A percentile compares a stretch with the other conserved stretches of the same genome.
phyloP scores from a whole-genome alignment of 2,329 filamentous ascomycete genomes.

The Truncatella angustata region DNA sequence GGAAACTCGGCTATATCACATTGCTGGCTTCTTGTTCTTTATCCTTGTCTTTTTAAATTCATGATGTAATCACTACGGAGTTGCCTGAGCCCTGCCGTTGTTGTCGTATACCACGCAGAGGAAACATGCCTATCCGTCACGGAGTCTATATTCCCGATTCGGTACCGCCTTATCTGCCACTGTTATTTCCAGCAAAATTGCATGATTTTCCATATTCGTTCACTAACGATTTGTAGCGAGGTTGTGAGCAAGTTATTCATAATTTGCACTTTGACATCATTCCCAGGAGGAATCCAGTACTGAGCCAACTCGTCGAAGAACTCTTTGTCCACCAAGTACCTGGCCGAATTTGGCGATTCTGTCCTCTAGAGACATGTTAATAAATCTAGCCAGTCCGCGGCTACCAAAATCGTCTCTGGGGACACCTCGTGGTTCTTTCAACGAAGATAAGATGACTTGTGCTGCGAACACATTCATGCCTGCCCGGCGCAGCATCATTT shows the following conservation, averaged over 20 bases:
- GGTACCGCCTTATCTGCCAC: too few relatives aligned
- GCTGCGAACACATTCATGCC: constrained; percentile 73
- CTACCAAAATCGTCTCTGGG: constrained; percentile 13
- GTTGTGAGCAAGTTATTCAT: background rate
- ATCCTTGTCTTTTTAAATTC: too few relatives aligned
- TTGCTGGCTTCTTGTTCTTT: too few relatives aligned
- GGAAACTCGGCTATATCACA: too few relatives aligned
- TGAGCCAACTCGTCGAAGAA: constrained; percentile 50
- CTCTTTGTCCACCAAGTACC: constrained; percentile 51
- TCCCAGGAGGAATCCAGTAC: constrained; percentile 52
- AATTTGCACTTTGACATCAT: constrained; percentile 1
- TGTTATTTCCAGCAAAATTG: too few relatives aligned
- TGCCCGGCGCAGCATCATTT: constrained; percentile 61
- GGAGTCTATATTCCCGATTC: too few relatives aligned
- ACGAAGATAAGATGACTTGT: constrained; percentile 55
- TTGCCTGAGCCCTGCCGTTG: too few relatives aligned
- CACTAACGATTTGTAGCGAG: background rate
- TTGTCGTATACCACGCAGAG: too few relatives aligned
- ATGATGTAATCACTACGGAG: too few relatives aligned
- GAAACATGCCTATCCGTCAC: too few relatives aligned
- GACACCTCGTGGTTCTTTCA: constrained; percentile 34
- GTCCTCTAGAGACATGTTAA: constrained; percentile 52
- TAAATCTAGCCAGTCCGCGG: constrained; percentile 52
- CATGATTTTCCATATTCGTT: too few relatives aligned
- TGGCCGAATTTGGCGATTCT: constrained; percentile 48